Base-by-base conservation (phyloP, 192 early-diverging fungal genomes). In the Rhizoclosmatium globosum region DNA sequence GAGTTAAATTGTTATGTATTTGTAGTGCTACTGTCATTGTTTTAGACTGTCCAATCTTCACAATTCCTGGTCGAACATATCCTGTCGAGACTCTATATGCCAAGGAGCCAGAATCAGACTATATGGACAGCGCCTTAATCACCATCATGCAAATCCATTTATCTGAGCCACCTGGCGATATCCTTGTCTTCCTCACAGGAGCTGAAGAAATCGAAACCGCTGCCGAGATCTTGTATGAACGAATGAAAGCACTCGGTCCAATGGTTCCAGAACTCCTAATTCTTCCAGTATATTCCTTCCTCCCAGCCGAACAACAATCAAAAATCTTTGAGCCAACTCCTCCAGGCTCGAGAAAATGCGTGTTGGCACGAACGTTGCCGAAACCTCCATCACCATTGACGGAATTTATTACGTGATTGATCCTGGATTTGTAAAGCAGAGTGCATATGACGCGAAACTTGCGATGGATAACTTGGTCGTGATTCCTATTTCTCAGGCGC, bases 321-420 rank as follows among this genome's bases (percentile, higher is more conserved):
- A 93, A 94, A 72, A 99, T 99, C 66, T 99, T 99, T 81, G 97
- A 99, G 57, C 95, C 96, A 1, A 94, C 98, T 0, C 98, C 98
- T 6, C 94, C 95, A 43, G 95, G 95, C 1, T 89, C 92, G 0
- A 91, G 98, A 47, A 99, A 99, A 80, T 93, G 97, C 21, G 95
- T 99, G 23, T 79, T 99, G 50, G 96, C 98, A 99, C 98, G 64
- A 99, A 99, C 83, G 98, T 99, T 89, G 98, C 98, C 3, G 98
- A 99, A 81, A 99, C 98, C 0, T 95, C 94, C 1, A 97, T 99
- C 77, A 99, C 98, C 0, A 95, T 97, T 48, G 67, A 99, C 78
- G 97, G 98, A 48, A 93, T 99, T 47, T 88, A 94, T 17, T 99
- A 93, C 87, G 98, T 99, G 31, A 96, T 99, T 64, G 98, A 99